Percentiles rank a stretch among this genome's conserved stretches.
phyloP scores from a whole-genome alignment of 2,329 filamentous ascomycete genomes.

The Didymella keratinophila region DNA sequence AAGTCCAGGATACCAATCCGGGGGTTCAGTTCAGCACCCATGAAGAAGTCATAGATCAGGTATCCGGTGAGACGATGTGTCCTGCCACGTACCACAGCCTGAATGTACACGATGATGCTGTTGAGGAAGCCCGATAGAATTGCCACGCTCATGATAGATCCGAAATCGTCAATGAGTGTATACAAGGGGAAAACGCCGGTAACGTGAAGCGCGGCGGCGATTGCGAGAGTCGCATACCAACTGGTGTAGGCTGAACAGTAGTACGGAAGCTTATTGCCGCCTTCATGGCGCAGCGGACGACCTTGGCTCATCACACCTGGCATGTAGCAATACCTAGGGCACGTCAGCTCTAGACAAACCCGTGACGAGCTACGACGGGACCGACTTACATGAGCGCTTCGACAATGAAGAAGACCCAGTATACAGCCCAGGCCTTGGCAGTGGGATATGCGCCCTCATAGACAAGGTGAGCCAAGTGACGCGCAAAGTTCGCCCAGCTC shows the following conservation, averaged over 20 bases:
- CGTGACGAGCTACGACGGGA: slow-evolving; percentile 78
- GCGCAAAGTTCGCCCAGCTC: slow-evolving; percentile 72
- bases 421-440: slow-evolving; percentile 84
- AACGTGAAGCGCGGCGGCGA: slow-evolving; percentile 75
- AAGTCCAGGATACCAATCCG: slow-evolving; percentile 83
- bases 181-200: slow-evolving; percentile 86
- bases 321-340: slow-evolving; percentile 61
- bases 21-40: slow-evolving; percentile 86
- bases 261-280: slow-evolving; percentile 86
- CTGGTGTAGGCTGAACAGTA: slow-evolving; percentile 89
- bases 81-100: slow-evolving; percentile 77
- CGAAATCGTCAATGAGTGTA: slow-evolving; percentile 92
- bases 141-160: slow-evolving; percentile 86
- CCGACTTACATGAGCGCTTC: slow-evolving; percentile 17
- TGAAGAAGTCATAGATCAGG: slow-evolving; percentile 85
- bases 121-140: slow-evolving; percentile 89
- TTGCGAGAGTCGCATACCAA: slow-evolving; percentile 81
- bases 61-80: slow-evolving; percentile 90
- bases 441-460: slow-evolving; percentile 86
- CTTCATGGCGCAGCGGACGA: slow-evolving; percentile 82
- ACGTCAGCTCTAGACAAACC: slow-evolving; percentile 62
- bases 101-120: slow-evolving; percentile 82
- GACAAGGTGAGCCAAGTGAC: slow-evolving; percentile 72
- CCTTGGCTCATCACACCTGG: slow-evolving; percentile 87
- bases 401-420: slow-evolving; percentile 67